These are phyloP conservation scores for Beauveria sp. DNA, from an alignment of 2,329 filamentous ascomycete genomes.

Conservation along the genomic window DNA sequence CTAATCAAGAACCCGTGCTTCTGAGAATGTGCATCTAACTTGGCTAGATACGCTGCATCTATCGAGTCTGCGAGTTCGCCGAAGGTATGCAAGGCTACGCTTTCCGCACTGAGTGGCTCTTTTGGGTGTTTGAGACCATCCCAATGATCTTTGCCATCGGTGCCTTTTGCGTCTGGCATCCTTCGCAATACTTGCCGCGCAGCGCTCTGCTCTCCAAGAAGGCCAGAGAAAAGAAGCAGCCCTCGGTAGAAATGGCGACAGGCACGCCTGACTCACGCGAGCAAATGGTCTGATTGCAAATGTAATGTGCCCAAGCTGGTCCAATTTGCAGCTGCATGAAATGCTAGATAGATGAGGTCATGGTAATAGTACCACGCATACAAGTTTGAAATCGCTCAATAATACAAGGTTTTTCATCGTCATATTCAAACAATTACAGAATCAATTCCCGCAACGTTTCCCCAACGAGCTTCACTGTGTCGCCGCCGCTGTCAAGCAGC, in stretches of 20 bases:
- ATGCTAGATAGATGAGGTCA: not conserved
- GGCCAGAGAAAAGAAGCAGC: not conserved
- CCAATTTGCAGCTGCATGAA: not conserved
- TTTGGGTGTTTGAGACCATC: constrained; percentile 43
- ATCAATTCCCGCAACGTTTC: constrained; percentile 6
- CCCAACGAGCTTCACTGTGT: constrained; percentile 14
- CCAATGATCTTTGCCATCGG: constrained; percentile 40
- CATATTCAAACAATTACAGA: not conserved
- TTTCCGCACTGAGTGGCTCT: constrained; percentile 43
- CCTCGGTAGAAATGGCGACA: not conserved
- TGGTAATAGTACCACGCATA: not conserved
- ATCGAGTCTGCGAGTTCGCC: constrained; percentile 45
- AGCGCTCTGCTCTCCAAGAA: not conserved
- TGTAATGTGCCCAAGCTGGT: not conserved
- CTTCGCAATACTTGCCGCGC: constrained; percentile 29
- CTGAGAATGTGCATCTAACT: not conserved
- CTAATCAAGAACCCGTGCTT: accelerated
- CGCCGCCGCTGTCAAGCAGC: constrained; percentile 9
- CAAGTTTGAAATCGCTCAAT: not conserved
- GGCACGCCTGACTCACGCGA: not conserved
- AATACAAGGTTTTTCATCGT: not conserved
- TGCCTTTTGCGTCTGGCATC: constrained; percentile 43
- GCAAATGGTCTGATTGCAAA: not conserved
- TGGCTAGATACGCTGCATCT: constrained; percentile 39
- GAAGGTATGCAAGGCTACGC: constrained; percentile 43